These are phyloP conservation scores for Boletus tylopilopsis DNA, from an alignment of 768 basidiomycete genomes.

Conservation along the genomic window DNA sequence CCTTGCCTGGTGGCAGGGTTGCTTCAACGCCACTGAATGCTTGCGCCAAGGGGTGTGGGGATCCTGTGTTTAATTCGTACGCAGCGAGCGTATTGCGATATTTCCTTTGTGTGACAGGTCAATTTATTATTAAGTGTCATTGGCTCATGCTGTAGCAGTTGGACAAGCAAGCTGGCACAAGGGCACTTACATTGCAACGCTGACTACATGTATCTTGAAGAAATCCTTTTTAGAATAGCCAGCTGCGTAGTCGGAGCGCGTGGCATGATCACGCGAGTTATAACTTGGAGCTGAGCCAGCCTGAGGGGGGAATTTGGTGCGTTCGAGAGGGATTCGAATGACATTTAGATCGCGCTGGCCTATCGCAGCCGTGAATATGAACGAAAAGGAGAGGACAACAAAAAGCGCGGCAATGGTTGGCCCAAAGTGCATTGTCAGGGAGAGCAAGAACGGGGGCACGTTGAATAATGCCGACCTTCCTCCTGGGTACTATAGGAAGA, in stretches of 20 bases:
- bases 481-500: background rate
- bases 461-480: background rate
- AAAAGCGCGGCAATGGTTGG: constrained; percentile 11
- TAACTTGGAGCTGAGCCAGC: background rate
- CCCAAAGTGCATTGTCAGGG: constrained; percentile 18
- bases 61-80: constrained; percentile 44
- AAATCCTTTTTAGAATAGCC: constrained; percentile 5
- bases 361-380: constrained; percentile 2
- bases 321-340: constrained; percentile 23
- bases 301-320: constrained; percentile 8
- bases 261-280: background rate
- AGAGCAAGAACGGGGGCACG: background rate
- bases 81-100: constrained; percentile 39
- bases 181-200: constrained; percentile 18
- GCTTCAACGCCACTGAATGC: constrained; percentile 4
- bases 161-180: background rate
- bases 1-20: background rate
- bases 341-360: background rate
- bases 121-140: too few relatives aligned
- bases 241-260: background rate
- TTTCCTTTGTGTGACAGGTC: constrained; percentile 34
- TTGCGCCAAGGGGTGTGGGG: constrained; percentile 31
- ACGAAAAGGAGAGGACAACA: constrained; percentile 15
- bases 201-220: constrained; percentile 15
- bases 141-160: background rate